Evolutionary conservation across 2,329 filamentous ascomycete genomes (phyloP), one percentile per base, ranked within the genome.

Genomic region (Sarocladiaceae sp.): DNA sequence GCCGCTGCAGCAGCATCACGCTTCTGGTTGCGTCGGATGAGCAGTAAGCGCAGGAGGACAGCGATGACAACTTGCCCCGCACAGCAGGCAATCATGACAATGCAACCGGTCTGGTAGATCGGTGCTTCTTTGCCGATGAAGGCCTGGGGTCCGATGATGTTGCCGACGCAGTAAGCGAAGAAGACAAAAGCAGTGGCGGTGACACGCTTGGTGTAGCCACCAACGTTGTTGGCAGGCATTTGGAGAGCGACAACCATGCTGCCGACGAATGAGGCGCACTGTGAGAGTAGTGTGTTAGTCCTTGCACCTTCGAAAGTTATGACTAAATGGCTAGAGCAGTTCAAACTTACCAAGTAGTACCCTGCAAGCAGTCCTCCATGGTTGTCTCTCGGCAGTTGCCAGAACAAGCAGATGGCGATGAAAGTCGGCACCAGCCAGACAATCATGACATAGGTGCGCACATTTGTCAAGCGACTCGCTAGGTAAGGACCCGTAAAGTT

Each of bases 231-330:
- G 2, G 72, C 70, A 2, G 74, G 74, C 59, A 77, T 67, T 55
- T 77, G 77, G 15, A 80, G 65, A 1, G 75, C 74, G 4, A 80
- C 64, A 1, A 79, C 75, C 13, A 80, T 63, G 11, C 73, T 73
- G 2, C 72, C 69, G 4, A 80, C 76, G 53, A 70, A 79, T 1
- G 71, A 63, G 0, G 52, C 36, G 35, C 52, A 54, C 52, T 54
- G 26, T 22, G n/a, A n/a, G n/a, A n/a, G n/a, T n/a, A n/a, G n/a
- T 25, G n/a, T 8, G 18, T 12, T 29, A 5, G n/a, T n/a, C n/a
- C 22, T 28, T 8, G 10, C n/a, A 25, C 15, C 25, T 20, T 40
- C 35, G 25, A 25, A 28, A 11, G 15, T 13, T 13, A n/a, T n/a
- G 15, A 17, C 13, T 4, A 39, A 8, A 20, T 26, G n/a, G n/a